phyloP scores from a whole-genome alignment of 148 eudicot species.

The Heliosperma pusillum region DNA sequence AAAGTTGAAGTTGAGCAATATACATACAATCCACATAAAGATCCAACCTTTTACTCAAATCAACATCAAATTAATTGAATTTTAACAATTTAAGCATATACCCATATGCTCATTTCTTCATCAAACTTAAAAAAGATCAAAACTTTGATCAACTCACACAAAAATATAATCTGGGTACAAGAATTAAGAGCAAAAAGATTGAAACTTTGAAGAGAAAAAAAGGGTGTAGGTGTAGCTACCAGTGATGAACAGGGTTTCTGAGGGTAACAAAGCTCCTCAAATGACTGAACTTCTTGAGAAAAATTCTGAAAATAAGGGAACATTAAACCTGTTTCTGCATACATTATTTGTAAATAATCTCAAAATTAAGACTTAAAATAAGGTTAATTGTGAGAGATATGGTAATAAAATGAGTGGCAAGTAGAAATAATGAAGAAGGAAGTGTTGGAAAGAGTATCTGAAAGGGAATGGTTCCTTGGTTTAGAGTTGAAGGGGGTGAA shows the following conservation, averaged over 20 bases:
- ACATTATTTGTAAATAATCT: conserved; percentile 41
- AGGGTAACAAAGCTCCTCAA: conserved; percentile 53
- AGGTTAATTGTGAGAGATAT: not conserved
- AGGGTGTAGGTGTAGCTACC: conserved; percentile 26
- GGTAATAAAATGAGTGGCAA: conserved; percentile 1
- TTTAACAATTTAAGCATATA: too few relatives aligned
- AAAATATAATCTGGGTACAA: not conserved
- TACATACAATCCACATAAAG: not conserved
- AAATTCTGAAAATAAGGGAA: conserved; percentile 66
- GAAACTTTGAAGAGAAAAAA: conserved; percentile 5
- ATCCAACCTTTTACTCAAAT: conserved; percentile 2
- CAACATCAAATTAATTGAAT: not conserved
- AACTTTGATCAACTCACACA: conserved; percentile 11
- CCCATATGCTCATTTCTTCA: conserved; percentile 22
- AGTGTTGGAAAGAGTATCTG: conserved; percentile 23
- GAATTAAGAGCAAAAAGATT: conserved; percentile 1
- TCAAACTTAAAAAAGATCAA: conserved; percentile 17
- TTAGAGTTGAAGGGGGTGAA: not conserved
- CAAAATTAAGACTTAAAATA: not conserved
- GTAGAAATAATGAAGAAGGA: not conserved
- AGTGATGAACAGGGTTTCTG: conserved; percentile 47
- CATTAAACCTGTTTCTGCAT: conserved; percentile 58
- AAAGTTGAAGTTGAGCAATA: conserved; percentile 19
- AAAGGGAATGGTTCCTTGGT: conserved; percentile 27
- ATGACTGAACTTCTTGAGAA: conserved; percentile 54